A percentile compares a stretch with the other conserved stretches of the same genome.
These are phyloP conservation scores for Gossypium davidsonii DNA, from an alignment of 441 rosid genomes.

Conservation along the genomic window DNA sequence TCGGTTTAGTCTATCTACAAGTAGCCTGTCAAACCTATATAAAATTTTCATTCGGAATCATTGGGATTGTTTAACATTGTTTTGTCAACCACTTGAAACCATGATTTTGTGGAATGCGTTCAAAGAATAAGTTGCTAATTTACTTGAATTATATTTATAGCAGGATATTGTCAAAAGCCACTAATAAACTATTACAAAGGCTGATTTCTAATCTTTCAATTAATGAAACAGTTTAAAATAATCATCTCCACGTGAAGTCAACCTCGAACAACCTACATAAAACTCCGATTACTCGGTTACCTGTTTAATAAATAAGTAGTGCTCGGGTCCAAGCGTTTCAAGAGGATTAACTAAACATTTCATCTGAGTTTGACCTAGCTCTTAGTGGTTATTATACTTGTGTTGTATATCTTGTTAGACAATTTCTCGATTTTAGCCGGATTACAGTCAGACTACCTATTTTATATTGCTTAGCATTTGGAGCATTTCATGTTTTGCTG, in stretches of 20 bases:
- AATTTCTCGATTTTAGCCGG: neutral
- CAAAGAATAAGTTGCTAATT: neutral
- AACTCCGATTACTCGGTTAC: neutral
- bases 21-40: neutral
- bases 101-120: neutral
- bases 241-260: neutral
- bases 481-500: neutral
- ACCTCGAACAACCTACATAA: neutral
- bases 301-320: neutral
- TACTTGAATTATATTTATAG: neutral
- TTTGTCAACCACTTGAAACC: neutral
- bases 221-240: neutral
- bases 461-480: neutral
- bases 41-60: neutral
- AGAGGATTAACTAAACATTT: neutral
- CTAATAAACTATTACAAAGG: neutral
- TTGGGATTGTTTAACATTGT: neutral
- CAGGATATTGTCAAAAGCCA: neutral
- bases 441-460: neutral
- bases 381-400: neutral
- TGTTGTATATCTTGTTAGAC: neutral
- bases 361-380: neutral
- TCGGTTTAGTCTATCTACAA: too few relatives aligned
- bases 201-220: neutral
- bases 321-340: neutral